These are phyloP conservation scores for Sclerotinia subarctica DNA, from an alignment of 2,329 filamentous ascomycete genomes.

Conservation along the genomic window DNA sequence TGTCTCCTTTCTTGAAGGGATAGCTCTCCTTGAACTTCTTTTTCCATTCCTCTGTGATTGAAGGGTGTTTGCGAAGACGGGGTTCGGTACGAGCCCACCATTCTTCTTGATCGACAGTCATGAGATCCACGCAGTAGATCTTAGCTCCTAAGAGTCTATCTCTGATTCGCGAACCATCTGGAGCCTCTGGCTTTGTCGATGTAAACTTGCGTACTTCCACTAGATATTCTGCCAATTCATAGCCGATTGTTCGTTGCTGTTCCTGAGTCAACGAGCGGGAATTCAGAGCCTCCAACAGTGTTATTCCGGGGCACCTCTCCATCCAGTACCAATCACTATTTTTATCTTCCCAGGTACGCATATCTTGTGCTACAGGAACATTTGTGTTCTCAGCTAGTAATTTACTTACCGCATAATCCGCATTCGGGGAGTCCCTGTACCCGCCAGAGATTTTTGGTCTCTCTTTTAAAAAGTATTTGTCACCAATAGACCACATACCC, in stretches of 20 bases:
- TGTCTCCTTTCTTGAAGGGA: neutral
- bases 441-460: rapidly evolving
- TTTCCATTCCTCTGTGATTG: rapidly evolving
- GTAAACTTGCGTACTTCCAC: constrained; percentile 10
- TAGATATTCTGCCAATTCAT: neutral
- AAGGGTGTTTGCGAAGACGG: neutral
- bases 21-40: neutral
- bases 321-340: neutral
- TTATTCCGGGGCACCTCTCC: neutral
- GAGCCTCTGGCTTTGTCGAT: constrained; percentile 3
- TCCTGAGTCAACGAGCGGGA: neutral
- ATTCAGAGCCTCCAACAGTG: rapidly evolving
- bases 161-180: neutral
- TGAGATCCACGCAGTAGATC: rapidly evolving
- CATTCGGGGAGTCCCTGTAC: rapidly evolving
- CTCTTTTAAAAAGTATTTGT: constrained; percentile 2
- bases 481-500: neutral
- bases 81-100: constrained; percentile 7
- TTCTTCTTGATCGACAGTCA: constrained; percentile 1
- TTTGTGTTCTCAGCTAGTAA: neutral
- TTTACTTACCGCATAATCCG: neutral
- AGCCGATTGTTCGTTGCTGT: neutral
- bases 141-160: neutral
- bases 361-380: neutral
- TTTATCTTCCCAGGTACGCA: neutral